These are phyloP conservation scores for Malbranchea cinnamomea DNA, from an alignment of 2,329 filamentous ascomycete species.

Conservation along the genomic window DNA sequence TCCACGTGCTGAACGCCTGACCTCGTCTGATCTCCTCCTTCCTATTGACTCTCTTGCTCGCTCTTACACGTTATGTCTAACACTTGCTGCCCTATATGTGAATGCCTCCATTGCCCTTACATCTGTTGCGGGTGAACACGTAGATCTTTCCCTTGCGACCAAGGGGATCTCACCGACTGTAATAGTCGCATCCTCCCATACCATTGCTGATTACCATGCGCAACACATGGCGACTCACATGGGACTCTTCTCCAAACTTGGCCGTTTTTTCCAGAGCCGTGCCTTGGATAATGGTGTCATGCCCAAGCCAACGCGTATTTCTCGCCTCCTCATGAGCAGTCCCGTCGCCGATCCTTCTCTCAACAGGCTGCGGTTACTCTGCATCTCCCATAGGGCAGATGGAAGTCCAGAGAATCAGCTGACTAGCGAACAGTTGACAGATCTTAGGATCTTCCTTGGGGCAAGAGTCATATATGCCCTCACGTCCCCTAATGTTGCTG, in stretches of 20 bases:
- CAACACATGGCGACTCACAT: slow-evolving; percentile 45
- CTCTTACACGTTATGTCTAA: slow-evolving; percentile 64
- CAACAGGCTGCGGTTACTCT: slow-evolving; percentile 67
- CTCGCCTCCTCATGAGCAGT: slow-evolving; percentile 25
- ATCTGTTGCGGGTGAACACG: slow-evolving; percentile 61
- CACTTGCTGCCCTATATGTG: slow-evolving; percentile 67
- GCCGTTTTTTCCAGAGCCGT: slow-evolving; percentile 58
- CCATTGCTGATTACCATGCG: slow-evolving; percentile 52
- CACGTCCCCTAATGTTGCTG: slow-evolving; percentile 68
- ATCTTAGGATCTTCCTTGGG: slow-evolving; percentile 66
- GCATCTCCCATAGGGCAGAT: slow-evolving; percentile 59
- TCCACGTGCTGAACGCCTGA: slow-evolving; percentile 59
- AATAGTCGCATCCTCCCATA: slow-evolving; percentile 60
- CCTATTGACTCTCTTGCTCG: slow-evolving; percentile 68
- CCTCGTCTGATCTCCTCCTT: slow-evolving; percentile 63
- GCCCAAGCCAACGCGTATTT: slow-evolving; percentile 49
- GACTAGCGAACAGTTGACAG: slow-evolving; percentile 55
- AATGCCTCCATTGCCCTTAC: slow-evolving; percentile 79
- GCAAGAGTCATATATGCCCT: slow-evolving; percentile 76
- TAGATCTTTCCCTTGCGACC: slow-evolving; percentile 59
- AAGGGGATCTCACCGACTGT: slow-evolving; percentile 67
- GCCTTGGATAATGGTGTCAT: slow-evolving; percentile 60
- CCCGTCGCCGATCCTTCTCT: slow-evolving; percentile 27
- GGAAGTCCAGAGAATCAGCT: slow-evolving; percentile 46
- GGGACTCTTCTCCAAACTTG: slow-evolving; percentile 48